These are phyloP conservation scores for Paecilomyces formosus DNA, from an alignment of 2,329 filamentous ascomycete genomes.

Conservation along the genomic window DNA sequence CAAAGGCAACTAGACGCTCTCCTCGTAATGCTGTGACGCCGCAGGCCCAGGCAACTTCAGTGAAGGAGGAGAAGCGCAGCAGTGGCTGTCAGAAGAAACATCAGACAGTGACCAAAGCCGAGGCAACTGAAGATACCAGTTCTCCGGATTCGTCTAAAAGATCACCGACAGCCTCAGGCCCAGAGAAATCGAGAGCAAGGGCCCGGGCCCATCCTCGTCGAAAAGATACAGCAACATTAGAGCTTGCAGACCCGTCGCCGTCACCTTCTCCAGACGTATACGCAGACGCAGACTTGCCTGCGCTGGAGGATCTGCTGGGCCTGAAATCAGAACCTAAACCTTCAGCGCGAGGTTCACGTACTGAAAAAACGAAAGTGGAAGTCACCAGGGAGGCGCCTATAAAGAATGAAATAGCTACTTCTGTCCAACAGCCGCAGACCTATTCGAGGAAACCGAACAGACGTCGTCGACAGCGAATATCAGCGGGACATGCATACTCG, in stretches of 20 bases:
- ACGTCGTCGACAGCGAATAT: background rate
- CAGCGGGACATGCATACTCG: slow-evolving; percentile 10
- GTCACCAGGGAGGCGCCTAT: background rate
- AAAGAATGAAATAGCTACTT: background rate
- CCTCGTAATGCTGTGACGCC: background rate
- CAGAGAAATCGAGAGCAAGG: background rate
- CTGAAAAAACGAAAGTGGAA: background rate
- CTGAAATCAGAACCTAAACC: background rate
- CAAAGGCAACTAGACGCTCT: background rate
- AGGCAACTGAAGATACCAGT: background rate
- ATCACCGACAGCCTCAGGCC: background rate
- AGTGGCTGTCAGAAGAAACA: background rate
- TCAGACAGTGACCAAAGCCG: background rate
- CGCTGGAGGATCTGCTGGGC: background rate
- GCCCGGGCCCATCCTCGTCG: background rate
- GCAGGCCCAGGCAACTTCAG: background rate
- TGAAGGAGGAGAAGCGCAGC: background rate
- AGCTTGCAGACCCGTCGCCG: background rate
- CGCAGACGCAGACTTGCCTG: background rate
- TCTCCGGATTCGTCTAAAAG: background rate
- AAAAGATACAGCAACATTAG: background rate
- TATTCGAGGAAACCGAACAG: background rate
- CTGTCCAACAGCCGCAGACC: background rate
- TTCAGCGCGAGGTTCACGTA: background rate
- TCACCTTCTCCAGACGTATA: background rate